A percentile compares a stretch with the other conserved stretches of the same genome.
Evolutionary conservation across 169 alveolate genomes (phyloP).

Genomic region (Theileria equi): DNA sequence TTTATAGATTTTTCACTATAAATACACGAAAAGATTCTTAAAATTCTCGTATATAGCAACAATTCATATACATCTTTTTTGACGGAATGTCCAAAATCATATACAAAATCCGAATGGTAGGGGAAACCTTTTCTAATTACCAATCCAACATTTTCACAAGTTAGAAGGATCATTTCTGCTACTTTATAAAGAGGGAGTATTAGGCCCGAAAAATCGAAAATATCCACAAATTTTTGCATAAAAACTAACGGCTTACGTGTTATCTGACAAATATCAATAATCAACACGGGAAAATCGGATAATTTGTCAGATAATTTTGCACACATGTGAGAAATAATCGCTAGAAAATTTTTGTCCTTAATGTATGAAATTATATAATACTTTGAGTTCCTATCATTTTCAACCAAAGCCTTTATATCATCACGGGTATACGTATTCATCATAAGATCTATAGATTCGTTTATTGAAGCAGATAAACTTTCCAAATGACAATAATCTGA

Average conservation of each 20-base stretch:
- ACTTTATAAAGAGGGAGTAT: not conserved
- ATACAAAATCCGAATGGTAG: not conserved
- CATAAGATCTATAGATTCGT: slow-evolving; percentile 27
- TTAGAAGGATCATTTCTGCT: too few relatives aligned
- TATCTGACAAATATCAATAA: slow-evolving; percentile 11
- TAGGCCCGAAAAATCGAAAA: slow-evolving; percentile 27
- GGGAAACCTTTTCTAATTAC: slow-evolving; percentile 9
- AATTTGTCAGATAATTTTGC: slow-evolving; percentile 2
- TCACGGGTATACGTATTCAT: not conserved
- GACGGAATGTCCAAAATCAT: not conserved
- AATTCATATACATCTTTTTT: not conserved
- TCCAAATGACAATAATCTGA: not conserved
- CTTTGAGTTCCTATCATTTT: not conserved
- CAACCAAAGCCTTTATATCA: not conserved
- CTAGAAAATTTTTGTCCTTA: slow-evolving; percentile 19
- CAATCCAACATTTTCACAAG: too few relatives aligned
- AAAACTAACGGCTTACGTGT: slow-evolving; percentile 34
- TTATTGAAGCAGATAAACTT: slow-evolving; percentile 7
- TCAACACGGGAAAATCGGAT: slow-evolving; percentile 37
- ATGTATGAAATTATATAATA: slow-evolving; percentile 37
- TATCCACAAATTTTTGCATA: slow-evolving; percentile 15
- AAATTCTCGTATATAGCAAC: not conserved
- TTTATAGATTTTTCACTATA: slow-evolving; percentile 9
- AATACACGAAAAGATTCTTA: not conserved
- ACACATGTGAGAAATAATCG: slow-evolving; percentile 1